Conservation (phyloP, 345 rosid genomes). For the Brassica nigra region DNA sequence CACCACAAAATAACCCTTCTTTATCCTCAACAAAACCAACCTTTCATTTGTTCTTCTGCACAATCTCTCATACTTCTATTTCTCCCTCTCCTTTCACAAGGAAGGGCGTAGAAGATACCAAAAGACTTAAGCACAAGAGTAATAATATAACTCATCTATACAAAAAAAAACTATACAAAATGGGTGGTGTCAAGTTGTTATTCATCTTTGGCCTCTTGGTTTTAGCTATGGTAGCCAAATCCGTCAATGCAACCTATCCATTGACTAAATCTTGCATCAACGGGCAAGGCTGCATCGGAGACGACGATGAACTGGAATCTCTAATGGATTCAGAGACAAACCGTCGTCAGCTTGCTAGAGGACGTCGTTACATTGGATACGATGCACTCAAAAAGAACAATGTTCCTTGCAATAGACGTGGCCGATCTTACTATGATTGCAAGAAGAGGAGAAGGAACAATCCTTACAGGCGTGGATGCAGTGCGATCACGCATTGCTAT, state of each 20-base stretch:
- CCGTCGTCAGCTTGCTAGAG: conserved; percentile 38
- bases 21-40: conserved; percentile 31
- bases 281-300: conserved; percentile 41
- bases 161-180: not conserved
- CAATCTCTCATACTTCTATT: conserved; percentile 34
- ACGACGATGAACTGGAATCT: conserved; percentile 40
- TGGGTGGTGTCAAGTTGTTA: conserved; percentile 42
- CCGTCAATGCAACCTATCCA: conserved; percentile 29
- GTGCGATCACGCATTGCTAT: conserved; percentile 50
- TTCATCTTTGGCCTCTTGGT: conserved; percentile 40
- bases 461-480: conserved; percentile 64
- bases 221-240: conserved; percentile 33
- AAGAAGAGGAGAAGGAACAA: conserved; percentile 38
- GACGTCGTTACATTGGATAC: conserved; percentile 51
- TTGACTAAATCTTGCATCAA: conserved; percentile 35
- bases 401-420: conserved; percentile 52
- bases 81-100: conserved; percentile 43
- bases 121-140: not conserved
- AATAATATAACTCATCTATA: not conserved
- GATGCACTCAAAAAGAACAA: conserved; percentile 40
- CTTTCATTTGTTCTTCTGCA: conserved; percentile 35
- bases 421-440: conserved; percentile 62
- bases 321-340: conserved; percentile 47
- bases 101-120: conserved; percentile 46
- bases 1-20: conserved; percentile 37